These are phyloP conservation scores for Debaryomyces nepalensis DNA, from an alignment of 1,139 yeast genomes.

Conservation along the genomic window DNA sequence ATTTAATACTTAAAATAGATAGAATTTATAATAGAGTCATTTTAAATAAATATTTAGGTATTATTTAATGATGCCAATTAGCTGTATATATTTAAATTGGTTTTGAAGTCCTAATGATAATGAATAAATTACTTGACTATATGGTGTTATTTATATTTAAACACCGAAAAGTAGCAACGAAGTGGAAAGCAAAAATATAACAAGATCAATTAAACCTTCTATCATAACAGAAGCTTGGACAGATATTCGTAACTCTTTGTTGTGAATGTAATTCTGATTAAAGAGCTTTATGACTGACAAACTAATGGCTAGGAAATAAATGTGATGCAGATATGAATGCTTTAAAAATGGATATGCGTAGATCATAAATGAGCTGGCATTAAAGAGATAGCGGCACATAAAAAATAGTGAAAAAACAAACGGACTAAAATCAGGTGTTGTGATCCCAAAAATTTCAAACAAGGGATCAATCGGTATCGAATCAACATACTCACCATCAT, in stretches of 20 bases:
- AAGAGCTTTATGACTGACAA: constrained; percentile 15
- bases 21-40: background rate
- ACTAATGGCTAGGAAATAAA: constrained; percentile 1
- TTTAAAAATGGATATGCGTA: constrained; percentile 8
- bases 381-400: background rate
- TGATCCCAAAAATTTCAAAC: constrained; percentile 20
- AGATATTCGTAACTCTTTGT: constrained; percentile 6
- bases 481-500: background rate
- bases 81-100: too few species aligned
- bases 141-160: background rate
- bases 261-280: constrained; percentile 20
- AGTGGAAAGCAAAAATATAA: constrained; percentile 12
- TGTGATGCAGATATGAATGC: constrained; percentile 1
- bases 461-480: constrained; percentile 20
- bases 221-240: constrained; percentile 13
- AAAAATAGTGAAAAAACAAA: background rate
- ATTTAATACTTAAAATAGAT: constrained; percentile 5
- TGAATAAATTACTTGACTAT: background rate
- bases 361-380: background rate
- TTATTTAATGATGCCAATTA: too few species aligned
- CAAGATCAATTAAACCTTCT: constrained; percentile 15
- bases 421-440: constrained; percentile 1
- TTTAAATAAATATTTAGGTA: background rate
- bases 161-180: constrained; percentile 1
- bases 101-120: too few species aligned